phyloP scores from a whole-genome alignment of 192 early-diverging fungal species.

The Irineochytrium annulatum region DNA sequence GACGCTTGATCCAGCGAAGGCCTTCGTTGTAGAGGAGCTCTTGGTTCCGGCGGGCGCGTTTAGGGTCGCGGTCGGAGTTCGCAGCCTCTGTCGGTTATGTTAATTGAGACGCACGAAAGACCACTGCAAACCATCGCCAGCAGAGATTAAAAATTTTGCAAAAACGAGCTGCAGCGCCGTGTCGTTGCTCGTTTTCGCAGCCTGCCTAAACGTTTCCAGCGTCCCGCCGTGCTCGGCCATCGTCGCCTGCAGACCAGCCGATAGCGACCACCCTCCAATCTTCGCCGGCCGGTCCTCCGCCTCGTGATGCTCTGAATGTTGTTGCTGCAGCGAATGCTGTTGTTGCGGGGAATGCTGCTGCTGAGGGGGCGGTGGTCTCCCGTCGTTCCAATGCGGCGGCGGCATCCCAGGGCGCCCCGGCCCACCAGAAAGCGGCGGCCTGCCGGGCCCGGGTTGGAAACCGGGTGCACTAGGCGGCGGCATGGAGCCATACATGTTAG shows the following conservation, averaged over 20 bases:
- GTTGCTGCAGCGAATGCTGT: too few relatives aligned
- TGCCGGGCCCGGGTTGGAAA: too few relatives aligned
- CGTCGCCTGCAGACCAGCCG: not conserved
- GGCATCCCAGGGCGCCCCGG: too few relatives aligned
- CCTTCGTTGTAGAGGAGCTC: conserved; percentile 74
- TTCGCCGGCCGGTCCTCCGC: too few relatives aligned
- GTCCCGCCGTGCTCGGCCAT: not conserved
- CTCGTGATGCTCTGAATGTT: too few relatives aligned
- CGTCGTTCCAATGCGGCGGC: too few relatives aligned
- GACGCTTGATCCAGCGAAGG: conserved; percentile 78
- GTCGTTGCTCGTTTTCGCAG: not conserved
- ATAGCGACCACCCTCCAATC: not conserved
- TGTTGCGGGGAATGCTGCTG: too few relatives aligned
- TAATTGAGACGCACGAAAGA: not conserved
- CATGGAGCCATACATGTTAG: too few relatives aligned
- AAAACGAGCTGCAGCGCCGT: conserved; percentile 33
- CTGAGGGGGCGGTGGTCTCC: too few relatives aligned
- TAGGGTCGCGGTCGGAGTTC: conserved; percentile 44
- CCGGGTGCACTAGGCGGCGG: too few relatives aligned
- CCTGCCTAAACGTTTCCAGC: not conserved
- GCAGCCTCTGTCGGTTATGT: conserved; percentile 12
- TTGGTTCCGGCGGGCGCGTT: conserved; percentile 64
- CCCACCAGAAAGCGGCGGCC: too few relatives aligned
- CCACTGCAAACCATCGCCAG: conserved; percentile 51
- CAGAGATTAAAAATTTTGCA: conserved; percentile 81